Conservation (phyloP, 306 rosid genomes). For the Rosa rugosa region DNA sequence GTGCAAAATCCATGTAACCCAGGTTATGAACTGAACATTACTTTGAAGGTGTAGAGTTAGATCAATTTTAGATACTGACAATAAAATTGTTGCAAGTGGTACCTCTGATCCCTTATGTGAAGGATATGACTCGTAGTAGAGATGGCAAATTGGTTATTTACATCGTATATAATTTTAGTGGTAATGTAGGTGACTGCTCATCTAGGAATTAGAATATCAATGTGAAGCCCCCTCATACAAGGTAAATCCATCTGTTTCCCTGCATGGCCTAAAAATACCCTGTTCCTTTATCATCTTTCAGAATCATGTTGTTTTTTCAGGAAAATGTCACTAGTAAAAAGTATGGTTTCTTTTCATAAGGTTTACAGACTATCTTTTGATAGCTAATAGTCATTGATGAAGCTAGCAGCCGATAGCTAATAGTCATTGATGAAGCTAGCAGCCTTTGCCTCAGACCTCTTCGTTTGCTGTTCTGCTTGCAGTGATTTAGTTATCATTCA, state of each 20-base stretch:
- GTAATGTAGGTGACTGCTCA: too few relatives aligned
- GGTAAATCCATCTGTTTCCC: neutral
- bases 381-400: neutral
- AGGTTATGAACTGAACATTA: neutral
- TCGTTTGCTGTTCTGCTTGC: neutral
- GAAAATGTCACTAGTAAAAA: neutral
- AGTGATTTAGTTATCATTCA: too few relatives aligned
- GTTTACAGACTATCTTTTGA: too few relatives aligned
- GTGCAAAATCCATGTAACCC: neutral
- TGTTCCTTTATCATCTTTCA: neutral
- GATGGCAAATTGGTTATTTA: neutral
- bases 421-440: neutral
- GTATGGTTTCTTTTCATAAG: too few relatives aligned
- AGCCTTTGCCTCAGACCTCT: neutral
- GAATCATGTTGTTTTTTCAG: neutral
- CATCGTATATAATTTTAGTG: too few relatives aligned
- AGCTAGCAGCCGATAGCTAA: neutral
- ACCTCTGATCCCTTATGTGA: neutral
- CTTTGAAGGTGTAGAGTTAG: neutral
- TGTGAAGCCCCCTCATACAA: neutral
- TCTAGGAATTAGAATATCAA: neutral
- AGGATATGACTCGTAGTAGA: neutral
- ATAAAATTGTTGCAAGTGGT: neutral
- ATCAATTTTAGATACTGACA: neutral
- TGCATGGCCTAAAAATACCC: neutral